Evolutionary conservation across 805 yeast species (phyloP), one percentile per base, ranked within the genome.

Genomic region (Metschnikowia chrysomelidarum): DNA sequence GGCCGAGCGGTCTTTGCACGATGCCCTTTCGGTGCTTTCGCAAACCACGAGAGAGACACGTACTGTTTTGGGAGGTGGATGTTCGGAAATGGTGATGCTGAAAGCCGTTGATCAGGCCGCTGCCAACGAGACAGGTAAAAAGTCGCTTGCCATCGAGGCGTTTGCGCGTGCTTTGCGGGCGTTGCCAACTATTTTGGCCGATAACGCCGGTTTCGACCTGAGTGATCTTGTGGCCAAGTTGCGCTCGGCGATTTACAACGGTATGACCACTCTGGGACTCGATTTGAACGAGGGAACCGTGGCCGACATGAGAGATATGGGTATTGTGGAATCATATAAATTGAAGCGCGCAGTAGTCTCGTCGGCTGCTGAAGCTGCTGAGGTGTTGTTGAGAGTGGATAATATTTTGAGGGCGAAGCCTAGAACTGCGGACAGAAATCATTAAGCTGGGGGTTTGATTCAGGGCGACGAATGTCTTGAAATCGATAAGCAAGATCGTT

Each of bases 311-410:
- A 78, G 95, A 60, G 93, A 88, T 44, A 64, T 82, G 50, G 98
- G 98, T 15, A 77, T 91, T 49, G 88, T 93, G 34, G 99, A 93
- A 67, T 81, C 94, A 46, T 93, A 75, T 65, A 91, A 89, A 64
- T 75, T 93, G 60, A 93, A 93, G 67, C 74, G 78, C 46, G 95
- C 97, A 2, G 98, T 94, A 11, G 97, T 93, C 12, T 77, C 88
- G 10, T 82, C 94, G 30, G 98, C 98, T 4, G 73, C 95, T n/a
- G 99, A 93, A 68, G 98, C 98, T 20, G 94, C 98, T 4, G 98
- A 93, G 68, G 89, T 93, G 30, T 74, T 93, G 48, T 68, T 93
- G 54, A 80, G 99, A 59, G 99, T 93, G 27, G 99, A 93, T 60
- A 91, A 93, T 62, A 93, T 93, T 48, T 87, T 93, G 46, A 80